A percentile compares a stretch with the other conserved stretches of the same genome.
phyloP scores from a whole-genome alignment of 805 yeast genomes.

The Saturnispora hagleri region DNA sequence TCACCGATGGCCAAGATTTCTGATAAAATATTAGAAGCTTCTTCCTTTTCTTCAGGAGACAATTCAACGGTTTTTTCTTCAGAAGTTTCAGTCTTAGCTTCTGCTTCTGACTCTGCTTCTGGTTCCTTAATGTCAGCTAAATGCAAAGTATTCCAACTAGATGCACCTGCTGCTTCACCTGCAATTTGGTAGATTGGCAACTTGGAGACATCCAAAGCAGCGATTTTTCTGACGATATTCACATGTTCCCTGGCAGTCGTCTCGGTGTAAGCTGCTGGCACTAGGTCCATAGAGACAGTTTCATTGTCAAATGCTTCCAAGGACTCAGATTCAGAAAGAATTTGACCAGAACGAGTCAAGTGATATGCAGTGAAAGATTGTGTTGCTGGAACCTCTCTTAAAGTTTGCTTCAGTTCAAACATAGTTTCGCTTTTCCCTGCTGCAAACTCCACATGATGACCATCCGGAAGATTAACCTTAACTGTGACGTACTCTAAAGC shows the following conservation, averaged over 20 bases:
- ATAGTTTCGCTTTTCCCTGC: slow-evolving; percentile 25
- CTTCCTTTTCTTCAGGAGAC: slow-evolving; percentile 27
- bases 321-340: slow-evolving; percentile 20
- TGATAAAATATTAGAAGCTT: slow-evolving; percentile 15
- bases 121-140: slow-evolving; percentile 26
- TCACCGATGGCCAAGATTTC: slow-evolving; percentile 9
- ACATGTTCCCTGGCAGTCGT: slow-evolving; percentile 55
- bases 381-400: slow-evolving; percentile 48
- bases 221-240: slow-evolving; percentile 49
- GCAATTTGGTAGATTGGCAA: slow-evolving; percentile 32
- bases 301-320: slow-evolving; percentile 14
- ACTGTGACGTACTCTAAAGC: slow-evolving; percentile 5
- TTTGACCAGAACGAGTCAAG: slow-evolving; percentile 31
- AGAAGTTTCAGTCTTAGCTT: slow-evolving; percentile 11
- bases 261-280: slow-evolving; percentile 51
- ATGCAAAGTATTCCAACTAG: slow-evolving; percentile 35
- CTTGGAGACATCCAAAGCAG: slow-evolving; percentile 41
- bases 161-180: slow-evolving; percentile 39
- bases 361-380: slow-evolving; percentile 54
- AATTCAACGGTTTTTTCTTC: slow-evolving; percentile 17
- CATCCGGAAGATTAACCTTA: slow-evolving; percentile 9
- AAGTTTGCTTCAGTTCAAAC: slow-evolving; percentile 47
- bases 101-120: slow-evolving; percentile 11
- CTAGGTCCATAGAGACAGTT: slow-evolving; percentile 35
- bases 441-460: background rate